A percentile compares a stretch with the other conserved stretches of the same genome.
phyloP scores from a whole-genome alignment of 2,329 filamentous ascomycete genomes.

The Epichloe scottii region DNA sequence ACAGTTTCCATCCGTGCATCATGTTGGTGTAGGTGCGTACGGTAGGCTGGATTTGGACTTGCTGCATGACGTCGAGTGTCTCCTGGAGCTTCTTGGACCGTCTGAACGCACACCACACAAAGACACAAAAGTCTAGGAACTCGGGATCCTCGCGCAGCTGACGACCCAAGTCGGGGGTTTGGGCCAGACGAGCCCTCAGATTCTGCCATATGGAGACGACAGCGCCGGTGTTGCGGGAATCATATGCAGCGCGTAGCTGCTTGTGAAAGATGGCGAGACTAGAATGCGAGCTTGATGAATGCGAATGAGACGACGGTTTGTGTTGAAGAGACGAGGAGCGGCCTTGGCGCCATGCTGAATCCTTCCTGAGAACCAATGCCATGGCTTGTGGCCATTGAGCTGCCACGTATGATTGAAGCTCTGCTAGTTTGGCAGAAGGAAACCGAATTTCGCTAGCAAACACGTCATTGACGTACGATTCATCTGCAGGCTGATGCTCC shows the following conservation, averaged over 20 bases:
- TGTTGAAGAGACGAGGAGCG: background rate
- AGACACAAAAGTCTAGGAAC: slow-evolving; percentile 28
- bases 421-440: slow-evolving; percentile 9
- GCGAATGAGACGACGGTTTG: background rate
- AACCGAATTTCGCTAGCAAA: slow-evolving; percentile 10
- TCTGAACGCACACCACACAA: slow-evolving; percentile 25
- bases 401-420: slow-evolving; percentile 15
- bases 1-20: slow-evolving; percentile 55
- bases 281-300: background rate
- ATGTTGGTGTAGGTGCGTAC: slow-evolving; percentile 59
- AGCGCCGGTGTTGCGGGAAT: slow-evolving; percentile 16
- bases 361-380: slow-evolving; percentile 13
- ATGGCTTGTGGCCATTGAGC: slow-evolving; percentile 17
- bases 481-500: slow-evolving; percentile 8
- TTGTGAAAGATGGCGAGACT: slow-evolving; percentile 14
- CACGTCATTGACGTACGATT: slow-evolving; percentile 10
- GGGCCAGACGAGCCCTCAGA: slow-evolving; percentile 14
- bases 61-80: slow-evolving; percentile 29
- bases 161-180: slow-evolving; percentile 12
- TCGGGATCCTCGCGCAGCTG: slow-evolving; percentile 22
- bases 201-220: slow-evolving; percentile 22
- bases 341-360: slow-evolving; percentile 12
- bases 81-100: slow-evolving; percentile 19
- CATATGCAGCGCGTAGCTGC: slow-evolving; percentile 19
- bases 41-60: slow-evolving; percentile 42